phyloP scores from a whole-genome alignment of 2,329 filamentous ascomycete species.

The Elsinoe necatrix region DNA sequence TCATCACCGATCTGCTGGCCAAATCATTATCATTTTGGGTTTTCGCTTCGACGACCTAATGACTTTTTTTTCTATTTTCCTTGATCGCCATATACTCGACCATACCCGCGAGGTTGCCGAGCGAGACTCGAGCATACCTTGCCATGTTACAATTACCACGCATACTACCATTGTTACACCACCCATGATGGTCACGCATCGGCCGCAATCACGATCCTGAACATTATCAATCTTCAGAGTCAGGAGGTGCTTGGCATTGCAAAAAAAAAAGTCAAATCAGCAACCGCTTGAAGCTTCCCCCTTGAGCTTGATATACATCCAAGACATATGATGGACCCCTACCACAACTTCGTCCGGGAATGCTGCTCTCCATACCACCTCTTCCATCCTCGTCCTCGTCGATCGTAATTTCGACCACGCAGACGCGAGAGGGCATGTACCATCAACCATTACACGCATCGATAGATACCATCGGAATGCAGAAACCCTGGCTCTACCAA shows the following conservation, averaged over 20 bases:
- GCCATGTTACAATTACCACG: not conserved
- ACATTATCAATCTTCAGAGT: not conserved
- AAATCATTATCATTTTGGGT: not conserved
- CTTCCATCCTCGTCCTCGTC: not conserved
- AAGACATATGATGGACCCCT: not conserved
- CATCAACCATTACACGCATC: not conserved
- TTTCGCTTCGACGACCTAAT: constrained; percentile 8
- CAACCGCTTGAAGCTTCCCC: not conserved
- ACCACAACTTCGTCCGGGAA: not conserved
- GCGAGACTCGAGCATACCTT: not conserved
- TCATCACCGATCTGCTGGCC: constrained; percentile 6
- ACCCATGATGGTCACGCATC: not conserved
- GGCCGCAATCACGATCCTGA: not conserved
- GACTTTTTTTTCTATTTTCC: not conserved
- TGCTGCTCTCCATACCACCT: not conserved
- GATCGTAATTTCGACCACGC: not conserved
- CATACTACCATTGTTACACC: not conserved
- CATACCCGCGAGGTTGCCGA: not conserved
- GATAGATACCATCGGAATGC: not conserved
- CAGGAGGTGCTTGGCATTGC: not conserved
- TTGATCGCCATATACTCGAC: not conserved
- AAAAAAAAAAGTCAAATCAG: not conserved
- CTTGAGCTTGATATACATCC: not conserved
- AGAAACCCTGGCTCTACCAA: not conserved
- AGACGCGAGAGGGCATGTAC: not conserved